phyloP scores from a whole-genome alignment of 176 grass and related monocot genomes.

The Hordeum vulgare region DNA sequence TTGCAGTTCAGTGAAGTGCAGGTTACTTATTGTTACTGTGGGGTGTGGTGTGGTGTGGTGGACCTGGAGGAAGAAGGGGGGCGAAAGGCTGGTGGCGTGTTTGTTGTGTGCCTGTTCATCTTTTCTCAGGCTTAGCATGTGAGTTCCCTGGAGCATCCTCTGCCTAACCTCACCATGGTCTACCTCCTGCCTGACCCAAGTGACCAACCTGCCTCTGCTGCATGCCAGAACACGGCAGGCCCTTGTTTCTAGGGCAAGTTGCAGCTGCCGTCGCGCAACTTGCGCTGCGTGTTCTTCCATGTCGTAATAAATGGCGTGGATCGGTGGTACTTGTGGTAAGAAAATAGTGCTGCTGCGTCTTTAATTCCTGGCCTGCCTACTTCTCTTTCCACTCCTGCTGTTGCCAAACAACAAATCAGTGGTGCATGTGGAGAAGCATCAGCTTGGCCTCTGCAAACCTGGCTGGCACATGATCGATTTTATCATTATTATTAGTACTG shows the following conservation, averaged over 20 bases:
- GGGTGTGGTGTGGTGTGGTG: constrained; percentile 10
- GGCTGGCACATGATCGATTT: no score
- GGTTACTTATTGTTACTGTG: not conserved
- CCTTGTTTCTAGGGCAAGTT: constrained; percentile 4
- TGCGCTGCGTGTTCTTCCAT: not conserved
- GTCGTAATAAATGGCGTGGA: constrained; percentile 7
- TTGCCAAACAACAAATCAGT: not conserved
- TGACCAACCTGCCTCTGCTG: constrained; percentile 16
- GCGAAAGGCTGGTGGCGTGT: not conserved
- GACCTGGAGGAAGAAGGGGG: constrained; percentile 4
- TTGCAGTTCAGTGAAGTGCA: not conserved
- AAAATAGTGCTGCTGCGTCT: not conserved
- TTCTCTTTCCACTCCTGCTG: not conserved
- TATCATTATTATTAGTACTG: no score
- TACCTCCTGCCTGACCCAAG: not conserved
- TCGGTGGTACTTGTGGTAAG: not conserved
- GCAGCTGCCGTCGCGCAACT: not conserved
- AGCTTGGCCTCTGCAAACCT: not conserved
- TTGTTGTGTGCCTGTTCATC: constrained; percentile 6
- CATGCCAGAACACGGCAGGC: not conserved
- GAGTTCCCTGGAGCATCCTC: constrained; percentile 24
- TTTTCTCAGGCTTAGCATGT: constrained; percentile 37
- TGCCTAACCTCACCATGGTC: not conserved
- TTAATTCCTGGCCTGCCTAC: no score
- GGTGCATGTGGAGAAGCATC: not conserved